Base-by-base conservation (phyloP, 345 rosid species). In the Mangifera indica region DNA sequence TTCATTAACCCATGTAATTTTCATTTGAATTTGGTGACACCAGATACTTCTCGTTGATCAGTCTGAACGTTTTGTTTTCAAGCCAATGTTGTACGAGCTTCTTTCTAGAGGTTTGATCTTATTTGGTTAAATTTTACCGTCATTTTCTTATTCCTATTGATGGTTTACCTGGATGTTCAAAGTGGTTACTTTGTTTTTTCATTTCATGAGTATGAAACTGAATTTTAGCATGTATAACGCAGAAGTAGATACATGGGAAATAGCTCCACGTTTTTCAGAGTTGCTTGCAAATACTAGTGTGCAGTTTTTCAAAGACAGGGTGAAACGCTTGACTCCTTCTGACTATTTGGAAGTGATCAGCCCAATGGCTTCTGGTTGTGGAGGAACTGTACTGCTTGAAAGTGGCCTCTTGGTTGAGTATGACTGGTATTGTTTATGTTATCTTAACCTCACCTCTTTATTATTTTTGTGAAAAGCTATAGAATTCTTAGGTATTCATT, bases 241-340 rank as follows among this genome's bases (percentile, higher is more conserved):
- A 94, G 98, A 94, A 84, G 97, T 90, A 57, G 98, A 94, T 84
- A 84, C 79, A 26, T 94, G 98, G 98, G 98, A 94, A 84, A 90
- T 94, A 79, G 97, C 98, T 75, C 97, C 98, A 18, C 93, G 87
- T 59, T 94, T 92, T 84, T 83, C 88, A 17, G 97, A 94, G 75
- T 87, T 94, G 80, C 89, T 94, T 55, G 85, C 83, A 72, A 88
- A 81, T 82, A 90, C 97, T 1, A 83, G 91, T 44, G 79, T 90
- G 37, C 85, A 85, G 73, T 92, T 92, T 83, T 80, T 90, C 54
- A 89, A 84, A 76, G 97, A 90, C 80, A 87, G 86, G 78, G 95
- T 88, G n/a, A 92, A 90, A 79, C 79, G 82, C 22, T 81, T 94
- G 71, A 77, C 66, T 75, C 93, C 97, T 42, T 67, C 76, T 75